Evolutionary conservation across 192 early-diverging fungal genomes (phyloP), one percentile per base, ranked within the genome.

Genomic region (Coemansia nantahalensis): DNA sequence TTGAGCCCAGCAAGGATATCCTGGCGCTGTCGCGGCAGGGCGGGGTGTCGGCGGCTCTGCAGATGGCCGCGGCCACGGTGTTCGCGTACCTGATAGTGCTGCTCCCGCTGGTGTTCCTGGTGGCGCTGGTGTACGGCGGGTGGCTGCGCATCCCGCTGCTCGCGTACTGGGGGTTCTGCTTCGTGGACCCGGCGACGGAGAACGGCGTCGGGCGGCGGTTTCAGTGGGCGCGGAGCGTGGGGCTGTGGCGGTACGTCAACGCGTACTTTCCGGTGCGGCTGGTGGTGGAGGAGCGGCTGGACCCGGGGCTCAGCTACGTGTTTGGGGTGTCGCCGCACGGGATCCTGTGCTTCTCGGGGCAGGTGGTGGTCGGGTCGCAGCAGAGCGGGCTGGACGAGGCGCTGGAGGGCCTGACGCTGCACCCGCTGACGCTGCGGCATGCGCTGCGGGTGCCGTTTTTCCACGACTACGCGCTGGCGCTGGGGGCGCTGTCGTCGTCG

Each of bases 311-410:
- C 30, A 92, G 86, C 65, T 95, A 98, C 51, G 75, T 98, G 5
- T 90, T 98, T 78, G 93, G 84, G 22, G 65, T 75, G 59, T 91
- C 95, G 51, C 93, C 93, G n/a, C 91, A 94, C 54, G 92, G 91
- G 5, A 89, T 95, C 39, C 86, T 94, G 50, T 85, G 85, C 10
- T 80, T 93, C 19, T 91, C 90, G 14, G 90, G 90, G 0, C 86
- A 86, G 56, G 82, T 81, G 22, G 86, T 87, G 23, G 93, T 94
- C 80, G 91, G 65, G 8, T 94, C 92, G 0, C 85, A 92, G 48
- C 83, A 86, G 9, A 82, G 84, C 28, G 77, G 83, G 9, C 83
- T 98, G 37, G 81, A 83, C 19, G 68, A 82, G 28, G 40, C 78
- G 16, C 87, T 93, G 51, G 86, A 86, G 1, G 93, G 93, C 5